Base-by-base conservation (phyloP, 1,139 yeast genomes). In the Yamadazyma spencermartinsiae region DNA sequence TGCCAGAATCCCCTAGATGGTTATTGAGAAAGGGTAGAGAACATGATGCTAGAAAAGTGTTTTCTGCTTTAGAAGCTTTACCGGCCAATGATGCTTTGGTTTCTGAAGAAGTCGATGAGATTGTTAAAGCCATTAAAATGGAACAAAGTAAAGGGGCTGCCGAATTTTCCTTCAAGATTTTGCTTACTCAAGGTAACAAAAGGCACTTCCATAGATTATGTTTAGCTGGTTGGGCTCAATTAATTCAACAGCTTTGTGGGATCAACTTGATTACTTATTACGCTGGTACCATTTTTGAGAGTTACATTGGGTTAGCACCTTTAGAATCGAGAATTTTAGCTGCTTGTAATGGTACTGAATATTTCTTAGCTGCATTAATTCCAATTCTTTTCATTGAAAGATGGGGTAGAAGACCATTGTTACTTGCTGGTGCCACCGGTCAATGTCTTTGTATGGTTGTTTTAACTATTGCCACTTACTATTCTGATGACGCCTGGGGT, bases 1-100 rank as follows among this genome's bases (percentile, higher is more conserved):
- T 71, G 21, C 80, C 80, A 3, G 80, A 75, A 56, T 69, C 78
- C 5, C 80, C 80, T 8, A 64, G 79, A 50, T 73, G 76, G 75
- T 58, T 73, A 37, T 53, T 72, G 23, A 58, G 63, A 34, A 58
- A 59, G 40, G 71, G 68, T 15, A 58, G 69, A 40, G 52, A 57
- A 19, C 64, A 63, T 4, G 83, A 79, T 45, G 85, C 84, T 2
- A 60, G 69, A 42, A 58, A 54, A 15, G 70, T 77, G 12, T 61
- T 78, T 40, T 65, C 76, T 13, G 68, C 76, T 3, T 56, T 77
- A 34, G 70, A 63, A 29, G 70, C 63, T 37, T 37, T 63, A 36
- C 61, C 70, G 3, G 58, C 52, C 17, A 49, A 57, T 39, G 55
- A 59, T 35, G 50, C 52, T 9, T 43, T 52, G 34, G 50, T 63